Percentiles rank a stretch among this genome's conserved stretches.
Evolutionary conservation across 2,329 filamentous ascomycete genomes (phyloP).

Genomic region (Neofusicoccum parvum): DNA sequence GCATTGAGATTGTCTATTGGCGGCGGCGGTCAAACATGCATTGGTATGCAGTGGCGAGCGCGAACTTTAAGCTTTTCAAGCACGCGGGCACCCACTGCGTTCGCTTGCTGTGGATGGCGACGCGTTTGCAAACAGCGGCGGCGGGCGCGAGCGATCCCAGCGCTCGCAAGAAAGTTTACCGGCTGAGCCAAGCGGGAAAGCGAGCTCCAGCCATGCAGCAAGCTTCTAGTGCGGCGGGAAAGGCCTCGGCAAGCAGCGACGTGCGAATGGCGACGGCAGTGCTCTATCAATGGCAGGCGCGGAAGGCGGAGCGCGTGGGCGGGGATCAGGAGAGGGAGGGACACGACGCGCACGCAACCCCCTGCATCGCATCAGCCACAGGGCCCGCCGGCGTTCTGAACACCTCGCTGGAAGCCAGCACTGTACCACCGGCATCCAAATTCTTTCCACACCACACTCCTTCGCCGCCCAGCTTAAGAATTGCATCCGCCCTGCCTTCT

Average conservation of each 20-base stretch:
- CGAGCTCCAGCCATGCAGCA: neutral
- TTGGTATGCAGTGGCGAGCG: neutral
- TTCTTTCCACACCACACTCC: conserved; percentile 21
- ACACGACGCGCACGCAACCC: conserved; percentile 13
- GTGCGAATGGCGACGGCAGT: neutral
- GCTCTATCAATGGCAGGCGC: neutral
- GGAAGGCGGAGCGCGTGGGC: neutral
- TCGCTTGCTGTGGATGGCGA: neutral
- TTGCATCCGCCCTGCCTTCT: conserved; percentile 10
- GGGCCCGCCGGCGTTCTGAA: conserved; percentile 10
- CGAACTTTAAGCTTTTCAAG: conserved; percentile 1
- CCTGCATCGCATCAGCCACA: conserved; percentile 15
- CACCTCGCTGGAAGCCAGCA: conserved; percentile 16
- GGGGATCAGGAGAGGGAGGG: conserved; percentile 3
- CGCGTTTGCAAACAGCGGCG: neutral
- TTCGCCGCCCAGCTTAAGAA: conserved; percentile 13
- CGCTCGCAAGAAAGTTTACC: neutral
- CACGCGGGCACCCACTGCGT: neutral
- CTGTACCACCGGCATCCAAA: conserved; percentile 20
- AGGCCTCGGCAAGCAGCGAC: neutral
- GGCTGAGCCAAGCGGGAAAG: neutral
- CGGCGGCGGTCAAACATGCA: neutral
- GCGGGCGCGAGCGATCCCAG: neutral
- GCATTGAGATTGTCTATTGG: neutral
- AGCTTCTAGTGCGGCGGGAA: neutral